Evolutionary conservation across 2,329 filamentous ascomycete genomes (phyloP), one percentile per base, ranked within the genome.

Genomic region (Aspergillus spinulosporus): DNA sequence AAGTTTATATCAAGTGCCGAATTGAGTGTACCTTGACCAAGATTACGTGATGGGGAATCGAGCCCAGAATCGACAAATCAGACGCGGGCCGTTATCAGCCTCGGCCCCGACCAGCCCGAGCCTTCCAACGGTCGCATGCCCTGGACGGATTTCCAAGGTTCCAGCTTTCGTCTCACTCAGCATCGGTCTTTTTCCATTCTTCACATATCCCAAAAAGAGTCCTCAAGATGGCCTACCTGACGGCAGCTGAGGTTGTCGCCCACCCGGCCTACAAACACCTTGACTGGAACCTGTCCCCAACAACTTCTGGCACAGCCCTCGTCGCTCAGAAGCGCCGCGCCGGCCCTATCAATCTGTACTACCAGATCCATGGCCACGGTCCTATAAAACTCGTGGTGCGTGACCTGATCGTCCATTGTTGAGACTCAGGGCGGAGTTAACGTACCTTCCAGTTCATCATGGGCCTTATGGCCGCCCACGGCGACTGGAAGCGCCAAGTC

Each of bases 401-500:
- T 83, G 8, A 31, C 7, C 26, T 21, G 26, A 3, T 6, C 5
- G 14, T 6, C n/a, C 4, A 14, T 6, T 12, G 26, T 28, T 28
- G 3, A 28, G 26, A 28, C 9, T 47, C 9, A 14, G n/a, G 5
- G 2, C n/a, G 5, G 36, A 14, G 3, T 7, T 14, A 14, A 28
- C 5, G 31, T 55, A 46, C 47, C 9, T 53, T 40, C 36, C 65
- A 92, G 89, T 85, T 89, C 76, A 82, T 95, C 66, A 91, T 91
- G 86, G 91, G 91, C 60, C 81, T 95, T 3, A 90, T 87, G 37
- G 86, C 86, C 54, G 80, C 80, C 57, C 80, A 83, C 68, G 80
- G 84, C 43, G 82, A 85, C 54, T 95, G 89, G 89, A 90, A 95
- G 77, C 85, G 89, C 52, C 91, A 95, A 70, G 94, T 88, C 7